Base-by-base conservation (phyloP, 2,329 filamentous ascomycete genomes). In the Talaromyces atroroseus region DNA sequence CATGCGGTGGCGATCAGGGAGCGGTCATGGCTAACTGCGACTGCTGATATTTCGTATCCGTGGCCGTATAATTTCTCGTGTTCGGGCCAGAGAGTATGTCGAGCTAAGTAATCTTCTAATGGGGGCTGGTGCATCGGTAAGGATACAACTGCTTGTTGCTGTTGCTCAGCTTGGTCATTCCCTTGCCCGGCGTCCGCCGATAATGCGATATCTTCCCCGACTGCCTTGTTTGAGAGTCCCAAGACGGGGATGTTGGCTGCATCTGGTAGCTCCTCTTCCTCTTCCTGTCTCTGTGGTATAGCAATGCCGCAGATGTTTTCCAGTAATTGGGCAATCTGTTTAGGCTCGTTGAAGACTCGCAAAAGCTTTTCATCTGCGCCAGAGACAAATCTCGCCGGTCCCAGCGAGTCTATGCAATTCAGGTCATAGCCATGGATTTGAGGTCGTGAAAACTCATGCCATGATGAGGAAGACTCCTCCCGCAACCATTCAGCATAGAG, bases 401-500 rank as follows among this genome's bases (percentile, higher is more conserved):
- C 85, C 5, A 96, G 78, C 0, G 85, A 82, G 66, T 91, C 88
- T 61, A 97, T 86, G 71, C 94, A 97, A 76, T 97, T 99, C 54
- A 99, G 81, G 70, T 99, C 92, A 71, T 99, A 99, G 38, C 94
- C 94, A 70, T 99, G 94, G 62, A 99, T 99, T 70, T 99, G 94
- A 3, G 94, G 94, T 50, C 94, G 81, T 1, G 92, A 88, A 78
- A 97, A 91, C 71, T 99, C 94, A 72, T 97, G 92, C 94, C 94
- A 99, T 11, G 90, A 90, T 42, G 64, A 66, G 49, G 61, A 49
- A n/a, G 38, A 18, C 12, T 26, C 45, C 2, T 71, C 72, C 29
- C 78, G 77, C 59, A 80, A 81, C 94, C 92, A 97, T 65, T 85
- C 78, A 1, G 90, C 87, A 70, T 92, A 90, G 20, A 97, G 79